Conservation (phyloP, 306 rosid species). For the Corylus americana region DNA sequence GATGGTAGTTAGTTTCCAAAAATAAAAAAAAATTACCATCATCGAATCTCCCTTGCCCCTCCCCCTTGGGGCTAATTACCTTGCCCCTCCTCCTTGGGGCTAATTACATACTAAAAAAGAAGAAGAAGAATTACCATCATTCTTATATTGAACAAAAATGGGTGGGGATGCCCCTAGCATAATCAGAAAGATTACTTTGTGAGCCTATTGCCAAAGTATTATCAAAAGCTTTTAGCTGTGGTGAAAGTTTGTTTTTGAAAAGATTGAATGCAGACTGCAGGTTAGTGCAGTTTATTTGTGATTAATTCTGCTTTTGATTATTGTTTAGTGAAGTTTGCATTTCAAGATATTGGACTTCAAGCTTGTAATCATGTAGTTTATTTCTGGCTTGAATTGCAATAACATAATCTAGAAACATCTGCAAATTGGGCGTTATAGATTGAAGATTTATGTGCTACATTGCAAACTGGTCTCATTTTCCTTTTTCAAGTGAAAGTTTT, state of each 20-base stretch:
- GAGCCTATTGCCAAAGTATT: not conserved
- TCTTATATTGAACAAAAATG: too few species aligned
- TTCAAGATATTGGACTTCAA: not conserved
- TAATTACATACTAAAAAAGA: too few species aligned
- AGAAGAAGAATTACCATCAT: too few species aligned
- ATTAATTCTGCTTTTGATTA: not conserved
- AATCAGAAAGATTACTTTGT: too few species aligned
- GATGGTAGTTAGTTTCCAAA: too few species aligned
- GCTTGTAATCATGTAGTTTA: constrained; percentile 5
- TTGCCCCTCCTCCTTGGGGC: too few species aligned
- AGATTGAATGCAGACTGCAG: not conserved
- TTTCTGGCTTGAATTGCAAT: not conserved
- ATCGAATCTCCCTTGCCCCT: too few species aligned
- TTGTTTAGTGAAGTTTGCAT: not conserved
- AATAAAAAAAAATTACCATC: too few species aligned
- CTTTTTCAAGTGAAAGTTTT: not conserved
- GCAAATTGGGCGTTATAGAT: not conserved
- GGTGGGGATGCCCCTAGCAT: too few species aligned
- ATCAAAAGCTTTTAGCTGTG: not conserved
- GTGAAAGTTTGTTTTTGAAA: not conserved
- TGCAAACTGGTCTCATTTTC: not conserved
- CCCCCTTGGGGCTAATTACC: too few species aligned
- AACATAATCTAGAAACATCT: not conserved
- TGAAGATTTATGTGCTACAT: not conserved
- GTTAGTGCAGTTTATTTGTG: not conserved